A percentile compares a stretch with the other conserved stretches of the same genome.
Conservation (phyloP, 2,329 filamentous ascomycete species). For the Fusarium sp. region DNA sequence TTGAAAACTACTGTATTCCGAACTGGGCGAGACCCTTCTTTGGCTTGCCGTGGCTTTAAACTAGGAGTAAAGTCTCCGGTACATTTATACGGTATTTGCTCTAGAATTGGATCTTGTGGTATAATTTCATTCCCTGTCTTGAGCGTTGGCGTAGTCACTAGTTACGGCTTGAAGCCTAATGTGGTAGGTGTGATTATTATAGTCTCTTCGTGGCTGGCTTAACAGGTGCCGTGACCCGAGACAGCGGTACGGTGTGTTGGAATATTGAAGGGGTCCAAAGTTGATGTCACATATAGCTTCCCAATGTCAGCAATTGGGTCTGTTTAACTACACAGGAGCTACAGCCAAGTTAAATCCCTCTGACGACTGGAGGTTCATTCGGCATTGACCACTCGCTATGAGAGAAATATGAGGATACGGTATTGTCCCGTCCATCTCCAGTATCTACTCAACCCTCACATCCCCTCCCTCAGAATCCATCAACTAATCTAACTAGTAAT, state of each 20-base stretch:
- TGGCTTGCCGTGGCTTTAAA: background rate
- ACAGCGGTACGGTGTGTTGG: background rate
- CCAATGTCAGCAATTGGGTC: background rate
- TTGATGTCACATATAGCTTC: background rate
- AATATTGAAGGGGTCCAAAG: background rate
- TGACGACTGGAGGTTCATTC: background rate
- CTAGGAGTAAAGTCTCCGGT: background rate
- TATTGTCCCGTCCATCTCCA: background rate
- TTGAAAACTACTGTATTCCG: background rate
- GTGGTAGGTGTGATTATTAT: background rate
- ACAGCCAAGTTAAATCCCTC: background rate
- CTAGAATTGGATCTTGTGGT: background rate
- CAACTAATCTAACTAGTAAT: background rate
- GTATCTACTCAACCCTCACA: background rate
- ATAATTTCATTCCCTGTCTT: background rate
- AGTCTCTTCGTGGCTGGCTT: background rate
- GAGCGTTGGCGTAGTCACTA: background rate
- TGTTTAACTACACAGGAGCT: background rate
- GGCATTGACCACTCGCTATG: background rate
- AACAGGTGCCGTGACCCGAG: background rate
- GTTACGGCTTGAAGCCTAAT: background rate
- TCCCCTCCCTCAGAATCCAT: background rate
- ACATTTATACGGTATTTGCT: background rate
- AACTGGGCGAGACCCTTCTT: background rate
- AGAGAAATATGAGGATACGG: background rate